Base-by-base conservation (phyloP, 805 yeast genomes). In the Starmerella potacharoeniae region DNA sequence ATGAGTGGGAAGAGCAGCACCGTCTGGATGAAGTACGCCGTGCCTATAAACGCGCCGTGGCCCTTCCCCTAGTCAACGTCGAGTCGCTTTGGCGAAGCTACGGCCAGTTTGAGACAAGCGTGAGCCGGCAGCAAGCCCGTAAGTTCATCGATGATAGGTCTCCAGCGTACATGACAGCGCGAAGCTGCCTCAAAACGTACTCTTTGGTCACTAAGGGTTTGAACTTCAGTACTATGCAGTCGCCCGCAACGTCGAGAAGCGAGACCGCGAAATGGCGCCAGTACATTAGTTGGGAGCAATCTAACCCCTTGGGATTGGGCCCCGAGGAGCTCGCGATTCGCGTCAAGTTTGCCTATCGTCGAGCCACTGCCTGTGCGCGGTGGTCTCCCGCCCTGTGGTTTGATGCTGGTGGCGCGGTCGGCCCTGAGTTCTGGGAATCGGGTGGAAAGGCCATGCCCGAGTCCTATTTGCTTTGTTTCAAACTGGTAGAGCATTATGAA, bases 1-100 rank as follows among this genome's bases (percentile, higher is more conserved):
- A 73, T 17, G 79, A 83, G 45, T 87, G 91, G 84, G 97, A 91
- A 65, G 97, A 90, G 66, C 89, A 85, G 65, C 90, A 85, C 62
- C 83, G 86, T 60, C 76, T 78, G 64, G 96, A 87, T 64, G 73
- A 83, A 64, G 78, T 85, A 48, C 76, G 97, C 62, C 82, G 81
- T 58, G 75, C 84, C 5, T 87, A 83, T 68, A 79, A 84, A 60
- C 78, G 78, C 56, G 80, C 84, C 59, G 74, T 89, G 17, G 73
- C 77, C n/a, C 75, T 81, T n/a, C 98, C 98, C 4, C 75, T 86
- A 31, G 77, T 77, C 50, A 80, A 81, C 57, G 71, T 91, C 49
- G 96, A 90, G 66, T 75, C 74, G 28, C 73, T 85, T 54, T 91
- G 98, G 98, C 73, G 78, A 56, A 81, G 74, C 51, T 91, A 89